These are phyloP conservation scores for Limonium bicolor DNA, from an alignment of 148 eudicot species.

Conservation along the genomic window DNA sequence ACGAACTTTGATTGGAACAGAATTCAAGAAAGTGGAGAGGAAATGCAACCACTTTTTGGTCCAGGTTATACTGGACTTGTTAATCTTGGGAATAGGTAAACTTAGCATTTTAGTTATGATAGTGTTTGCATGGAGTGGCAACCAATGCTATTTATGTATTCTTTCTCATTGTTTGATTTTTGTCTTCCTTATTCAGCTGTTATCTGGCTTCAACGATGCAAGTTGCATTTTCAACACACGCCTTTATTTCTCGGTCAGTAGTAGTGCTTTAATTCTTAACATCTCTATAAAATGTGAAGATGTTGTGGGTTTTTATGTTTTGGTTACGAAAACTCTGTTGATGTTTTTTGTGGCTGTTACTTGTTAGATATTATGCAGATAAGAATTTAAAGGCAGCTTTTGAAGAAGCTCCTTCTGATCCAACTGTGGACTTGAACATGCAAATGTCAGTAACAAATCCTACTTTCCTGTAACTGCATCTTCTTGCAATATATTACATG, in stretches of 20 bases:
- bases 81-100: conserved; percentile 93
- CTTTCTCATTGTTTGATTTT: conserved; percentile 1
- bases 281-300: no score
- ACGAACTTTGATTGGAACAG: conserved; percentile 96
- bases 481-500: neutral
- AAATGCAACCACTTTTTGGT: conserved; percentile 73
- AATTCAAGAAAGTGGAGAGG: conserved; percentile 88
- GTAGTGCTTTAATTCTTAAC: no score
- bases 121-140: neutral
- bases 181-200: conserved; percentile 49
- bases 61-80: conserved; percentile 94
- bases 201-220: conserved; percentile 98
- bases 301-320: no score
- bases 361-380: conserved; percentile 44
- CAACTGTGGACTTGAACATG: conserved; percentile 87
- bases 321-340: no score
- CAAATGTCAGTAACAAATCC: conserved; percentile 82
- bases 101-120: neutral
- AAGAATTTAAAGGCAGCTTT: conserved; percentile 60
- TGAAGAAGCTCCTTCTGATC: conserved; percentile 88
- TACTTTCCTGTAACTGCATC: neutral
- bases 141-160: neutral
- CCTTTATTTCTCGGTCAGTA: conserved; percentile 59
- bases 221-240: conserved; percentile 69
- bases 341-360: neutral